Evolutionary conservation across 164 flowering plant genomes (phyloP), one percentile per base, ranked within the genome.

Genomic region (Buxus sempervirens): DNA sequence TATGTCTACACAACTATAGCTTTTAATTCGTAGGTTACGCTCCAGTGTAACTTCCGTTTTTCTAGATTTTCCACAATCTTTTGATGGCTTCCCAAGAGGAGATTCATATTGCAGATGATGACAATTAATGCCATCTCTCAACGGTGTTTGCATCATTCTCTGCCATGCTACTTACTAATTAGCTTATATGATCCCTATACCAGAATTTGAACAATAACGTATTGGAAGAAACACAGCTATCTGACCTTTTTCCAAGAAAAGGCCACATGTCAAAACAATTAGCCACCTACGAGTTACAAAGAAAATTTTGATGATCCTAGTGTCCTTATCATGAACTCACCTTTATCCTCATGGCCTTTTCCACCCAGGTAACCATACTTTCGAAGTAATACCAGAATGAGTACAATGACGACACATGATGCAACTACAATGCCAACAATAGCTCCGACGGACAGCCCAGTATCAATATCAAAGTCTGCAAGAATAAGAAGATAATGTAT

Each of bases 351-450:
- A 5, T 9, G 45, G 15, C 77, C 73, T 74, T 76, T 86, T 19
- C 82, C 72, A 12, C 89, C 79, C 4, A 88, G 38, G 77, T n/a
- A 79, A 45, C 93, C 89, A 65, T 51, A 80, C 76, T 28, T 23
- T 63, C 86, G 54, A 48, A 90, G 87, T 45, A 76, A 9, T 7
- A 63, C 58, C 62, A 86, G 67, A 64, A 85, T 57, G 64, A 80
- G 36, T 54, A 65, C 20, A 13, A 85, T 19, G 32, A 78, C 5
- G 16, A 72, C 72, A 48, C 67, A 68, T 13, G 83, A 81, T 67
- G 76, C 79, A 71, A 70, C 38, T 28, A 82, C 86, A 62, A 90
- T 85, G 60, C 90, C 90, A 62, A 69, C 81, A 70, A 90, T 87
- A 21, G 78, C 83, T 67, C 90, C 89, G 73, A 55, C 79, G n/a